phyloP scores from a whole-genome alignment of 768 basidiomycete genomes.

The Russula foetens region DNA sequence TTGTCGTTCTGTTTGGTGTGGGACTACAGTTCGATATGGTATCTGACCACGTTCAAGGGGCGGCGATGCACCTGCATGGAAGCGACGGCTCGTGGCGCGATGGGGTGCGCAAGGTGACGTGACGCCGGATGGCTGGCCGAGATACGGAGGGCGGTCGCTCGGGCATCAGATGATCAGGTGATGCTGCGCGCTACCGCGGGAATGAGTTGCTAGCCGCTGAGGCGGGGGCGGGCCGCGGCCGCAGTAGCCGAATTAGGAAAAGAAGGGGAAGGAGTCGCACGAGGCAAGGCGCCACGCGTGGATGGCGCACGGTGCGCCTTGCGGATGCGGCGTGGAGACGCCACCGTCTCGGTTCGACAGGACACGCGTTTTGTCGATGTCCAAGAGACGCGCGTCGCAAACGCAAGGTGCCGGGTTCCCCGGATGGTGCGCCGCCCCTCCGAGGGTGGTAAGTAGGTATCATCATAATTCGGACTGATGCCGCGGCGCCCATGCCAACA shows the following conservation, averaged over 20 bases:
- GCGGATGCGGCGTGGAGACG: slow-evolving; percentile 18
- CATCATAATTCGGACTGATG: slow-evolving; percentile 13
- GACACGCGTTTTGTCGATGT: slow-evolving; percentile 15
- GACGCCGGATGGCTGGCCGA: slow-evolving; percentile 7
- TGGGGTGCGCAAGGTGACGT: slow-evolving; percentile 11
- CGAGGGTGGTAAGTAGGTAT: slow-evolving; percentile 11
- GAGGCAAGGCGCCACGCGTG: slow-evolving; percentile 17
- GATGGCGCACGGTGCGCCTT: slow-evolving; percentile 18
- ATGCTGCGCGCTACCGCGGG: slow-evolving; percentile 8
- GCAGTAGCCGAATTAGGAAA: slow-evolving; percentile 11
- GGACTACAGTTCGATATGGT: not conserved
- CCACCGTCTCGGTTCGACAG: slow-evolving; percentile 16
- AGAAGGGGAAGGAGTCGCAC: slow-evolving; percentile 7
- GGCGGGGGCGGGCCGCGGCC: slow-evolving; percentile 17
- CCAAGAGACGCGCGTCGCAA: slow-evolving; percentile 15
- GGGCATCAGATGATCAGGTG: slow-evolving; percentile 13
- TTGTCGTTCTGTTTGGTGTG: not conserved
- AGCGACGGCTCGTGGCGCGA: slow-evolving; percentile 14
- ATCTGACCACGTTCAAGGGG: slow-evolving; percentile 11
- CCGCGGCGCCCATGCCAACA: slow-evolving; percentile 15
- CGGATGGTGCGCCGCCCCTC: slow-evolving; percentile 15
- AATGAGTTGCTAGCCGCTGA: not conserved
- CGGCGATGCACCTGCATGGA: slow-evolving; percentile 10
- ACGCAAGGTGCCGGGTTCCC: slow-evolving; percentile 17
- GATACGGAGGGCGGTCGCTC: slow-evolving; percentile 11